Evolutionary conservation across 768 basidiomycete species (phyloP).

Genomic region (Coprinopsis marcescibilis): DNA sequence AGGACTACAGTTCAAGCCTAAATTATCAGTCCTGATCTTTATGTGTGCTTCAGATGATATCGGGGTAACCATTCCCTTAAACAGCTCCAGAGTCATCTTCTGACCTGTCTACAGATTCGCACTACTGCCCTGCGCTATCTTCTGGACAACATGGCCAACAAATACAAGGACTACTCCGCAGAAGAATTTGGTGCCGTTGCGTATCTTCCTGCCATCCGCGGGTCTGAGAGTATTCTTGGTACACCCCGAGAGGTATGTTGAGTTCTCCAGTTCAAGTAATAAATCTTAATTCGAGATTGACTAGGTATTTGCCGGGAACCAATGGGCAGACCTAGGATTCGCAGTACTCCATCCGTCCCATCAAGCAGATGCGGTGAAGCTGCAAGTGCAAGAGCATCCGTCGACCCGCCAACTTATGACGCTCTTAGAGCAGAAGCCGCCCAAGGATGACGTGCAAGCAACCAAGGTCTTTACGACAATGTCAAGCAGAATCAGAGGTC

Average conservation of each 20-base stretch:
- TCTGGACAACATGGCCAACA: constrained; percentile 59
- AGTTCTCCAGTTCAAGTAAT: background rate
- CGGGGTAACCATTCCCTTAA: constrained; percentile 21
- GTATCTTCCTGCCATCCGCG: constrained; percentile 73
- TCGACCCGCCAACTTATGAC: constrained; percentile 54
- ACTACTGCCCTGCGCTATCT: constrained; percentile 73
- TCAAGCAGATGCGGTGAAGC: constrained; percentile 50
- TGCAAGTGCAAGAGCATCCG: constrained; percentile 69
- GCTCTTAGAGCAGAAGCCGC: constrained; percentile 53
- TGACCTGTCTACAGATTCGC: constrained; percentile 30
- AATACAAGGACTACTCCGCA: constrained; percentile 58
- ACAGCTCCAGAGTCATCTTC: background rate
- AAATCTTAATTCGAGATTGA: background rate
- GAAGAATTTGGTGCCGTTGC: constrained; percentile 48
- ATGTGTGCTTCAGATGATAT: constrained; percentile 58
- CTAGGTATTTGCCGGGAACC: constrained; percentile 64
- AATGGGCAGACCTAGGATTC: constrained; percentile 77
- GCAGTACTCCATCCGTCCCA: constrained; percentile 51
- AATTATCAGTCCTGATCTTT: constrained; percentile 56
- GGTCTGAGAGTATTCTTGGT: constrained; percentile 48
- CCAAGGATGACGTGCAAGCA: constrained; percentile 49
- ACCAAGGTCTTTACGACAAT: constrained; percentile 64
- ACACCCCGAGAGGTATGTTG: constrained; percentile 57
- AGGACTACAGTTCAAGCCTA: constrained; percentile 64
- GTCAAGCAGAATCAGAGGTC: constrained; percentile 44